Base-by-base conservation (phyloP, 2,329 filamentous ascomycete genomes). In the Scortechinia acanthostroma region DNA sequence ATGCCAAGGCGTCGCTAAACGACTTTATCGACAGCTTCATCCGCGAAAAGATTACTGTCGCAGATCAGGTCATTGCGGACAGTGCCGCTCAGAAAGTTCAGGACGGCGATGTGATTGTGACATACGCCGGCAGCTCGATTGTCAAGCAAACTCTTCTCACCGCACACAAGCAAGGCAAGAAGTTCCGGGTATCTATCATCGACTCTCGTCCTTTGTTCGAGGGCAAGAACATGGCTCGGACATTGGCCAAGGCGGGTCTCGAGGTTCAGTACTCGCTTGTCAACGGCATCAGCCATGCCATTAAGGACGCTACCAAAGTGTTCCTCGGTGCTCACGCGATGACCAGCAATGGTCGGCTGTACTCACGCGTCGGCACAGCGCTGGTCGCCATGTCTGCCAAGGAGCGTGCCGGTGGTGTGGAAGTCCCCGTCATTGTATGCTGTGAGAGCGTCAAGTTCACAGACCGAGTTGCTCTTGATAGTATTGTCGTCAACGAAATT, bases 361-460 rank as follows among this genome's bases (percentile, higher is more conserved):
- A 81, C 59, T 81, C 78, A 1, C 73, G 81, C 16, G 72, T 80
- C 23, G 81, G 81, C 43, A 83, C 80, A 2, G 80, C 81, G 0
- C 64, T 79, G 19, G 72, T 85, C 13, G 81, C 81, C 22, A 81
- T 83, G 74, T 74, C 76, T 28, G 81, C 80, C 19, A 73, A 76
- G 50, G 69, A 74, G 49, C 35, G 35, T 6, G 35, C 35, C 35
- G 35, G 35, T 13, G 35, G 35, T 17, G 68, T 71, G 28, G 76
- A 81, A 40, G 69, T 83, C 6, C 81, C 81, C 0, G 80, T 86
- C 46, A 80, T 85, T 40, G 79, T 86, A 2, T 79, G 78, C 52
- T 84, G 80, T 54, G 80, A 85, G 57, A 81, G 74, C 3, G 70
- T 85, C 59, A 86, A 86, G 55, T 84, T 85, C 57, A 82, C 78